Evolutionary conservation across 805 yeast genomes (phyloP).

Genomic region (Candida loeiensis): DNA sequence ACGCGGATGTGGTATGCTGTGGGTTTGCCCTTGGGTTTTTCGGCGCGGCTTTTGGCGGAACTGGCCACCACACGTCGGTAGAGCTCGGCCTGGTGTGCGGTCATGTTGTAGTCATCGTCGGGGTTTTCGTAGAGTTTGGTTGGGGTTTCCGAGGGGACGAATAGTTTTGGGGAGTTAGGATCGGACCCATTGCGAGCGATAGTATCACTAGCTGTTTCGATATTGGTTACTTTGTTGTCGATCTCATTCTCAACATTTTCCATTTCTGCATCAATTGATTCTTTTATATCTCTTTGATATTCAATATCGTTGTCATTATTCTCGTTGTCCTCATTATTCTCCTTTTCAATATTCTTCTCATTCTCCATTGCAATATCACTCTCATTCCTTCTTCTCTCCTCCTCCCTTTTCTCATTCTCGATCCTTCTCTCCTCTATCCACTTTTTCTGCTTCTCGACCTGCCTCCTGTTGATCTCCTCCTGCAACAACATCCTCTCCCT

Average conservation of each 20-base stretch:
- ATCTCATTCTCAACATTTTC: conserved; percentile 5
- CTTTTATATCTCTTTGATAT: too few species aligned
- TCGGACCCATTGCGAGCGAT: too few species aligned
- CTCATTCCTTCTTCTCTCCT: conserved; percentile 10
- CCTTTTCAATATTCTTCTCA: too few species aligned
- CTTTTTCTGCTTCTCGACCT: conserved; percentile 17
- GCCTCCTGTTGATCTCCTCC: conserved; percentile 16
- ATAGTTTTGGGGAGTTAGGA: conserved; percentile 18
- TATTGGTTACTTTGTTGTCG: not conserved
- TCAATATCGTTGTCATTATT: too few species aligned
- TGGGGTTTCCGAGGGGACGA: conserved; percentile 16
- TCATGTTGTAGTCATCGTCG: conserved; percentile 40
- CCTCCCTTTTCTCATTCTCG: conserved; percentile 12
- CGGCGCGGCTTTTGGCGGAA: conserved; percentile 17
- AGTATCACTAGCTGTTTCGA: not conserved
- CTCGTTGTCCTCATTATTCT: too few species aligned
- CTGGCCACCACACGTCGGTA: conserved; percentile 34
- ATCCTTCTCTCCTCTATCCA: conserved; percentile 9
- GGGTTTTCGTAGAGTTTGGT: conserved; percentile 36
- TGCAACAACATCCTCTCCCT: conserved; percentile 18
- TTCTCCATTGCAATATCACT: not conserved
- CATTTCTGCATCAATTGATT: not conserved
- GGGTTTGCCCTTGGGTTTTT: conserved; percentile 19
- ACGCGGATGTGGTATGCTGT: conserved; percentile 29
- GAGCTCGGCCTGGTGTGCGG: conserved; percentile 34